Conservation (phyloP, 2,329 filamentous ascomycete species). For the Ophiosphaerella korrae region DNA sequence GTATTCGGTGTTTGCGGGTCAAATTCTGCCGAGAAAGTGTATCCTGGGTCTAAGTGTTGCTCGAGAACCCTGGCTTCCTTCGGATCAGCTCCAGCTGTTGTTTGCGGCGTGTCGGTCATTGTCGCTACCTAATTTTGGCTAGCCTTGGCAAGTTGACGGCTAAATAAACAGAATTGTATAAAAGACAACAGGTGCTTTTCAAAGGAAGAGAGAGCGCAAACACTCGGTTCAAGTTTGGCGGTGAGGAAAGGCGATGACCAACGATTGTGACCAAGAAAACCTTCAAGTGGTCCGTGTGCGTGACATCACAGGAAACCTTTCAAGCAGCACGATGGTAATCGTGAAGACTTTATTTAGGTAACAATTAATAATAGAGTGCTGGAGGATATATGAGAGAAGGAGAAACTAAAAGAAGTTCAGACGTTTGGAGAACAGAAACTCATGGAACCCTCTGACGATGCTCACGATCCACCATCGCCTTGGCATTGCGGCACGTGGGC, state of each 20-base stretch:
- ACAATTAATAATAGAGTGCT: neutral
- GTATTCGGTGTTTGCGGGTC: conserved; percentile 38
- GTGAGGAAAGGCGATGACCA: conserved; percentile 27
- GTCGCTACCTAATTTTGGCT: neutral
- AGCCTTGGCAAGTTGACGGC: neutral
- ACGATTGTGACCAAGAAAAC: conserved; percentile 30
- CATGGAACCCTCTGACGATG: conserved; percentile 8
- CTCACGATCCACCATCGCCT: conserved; percentile 16
- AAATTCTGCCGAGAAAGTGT: conserved; percentile 51
- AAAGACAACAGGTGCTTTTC: neutral
- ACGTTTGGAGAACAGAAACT: conserved; percentile 4
- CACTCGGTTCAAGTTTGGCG: conserved; percentile 15
- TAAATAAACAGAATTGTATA: neutral
- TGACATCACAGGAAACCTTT: conserved; percentile 34
- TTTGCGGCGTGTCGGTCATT: conserved; percentile 39
- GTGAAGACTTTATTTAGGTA: conserved; percentile 5
- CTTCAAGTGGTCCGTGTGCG: conserved; percentile 34
- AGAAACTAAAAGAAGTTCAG: conserved; percentile 3
- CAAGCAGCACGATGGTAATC: conserved; percentile 4
- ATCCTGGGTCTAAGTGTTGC: conserved; percentile 48
- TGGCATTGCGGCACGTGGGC: conserved; percentile 18
- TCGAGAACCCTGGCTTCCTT: conserved; percentile 47
- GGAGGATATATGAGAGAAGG: conserved; percentile 1
- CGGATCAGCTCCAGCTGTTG: conserved; percentile 33
- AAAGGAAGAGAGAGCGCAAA: neutral